These are phyloP conservation scores for Penicillium roqueforti DNA, from an alignment of 495 filamentous ascomycete species.

Conservation along the genomic window DNA sequence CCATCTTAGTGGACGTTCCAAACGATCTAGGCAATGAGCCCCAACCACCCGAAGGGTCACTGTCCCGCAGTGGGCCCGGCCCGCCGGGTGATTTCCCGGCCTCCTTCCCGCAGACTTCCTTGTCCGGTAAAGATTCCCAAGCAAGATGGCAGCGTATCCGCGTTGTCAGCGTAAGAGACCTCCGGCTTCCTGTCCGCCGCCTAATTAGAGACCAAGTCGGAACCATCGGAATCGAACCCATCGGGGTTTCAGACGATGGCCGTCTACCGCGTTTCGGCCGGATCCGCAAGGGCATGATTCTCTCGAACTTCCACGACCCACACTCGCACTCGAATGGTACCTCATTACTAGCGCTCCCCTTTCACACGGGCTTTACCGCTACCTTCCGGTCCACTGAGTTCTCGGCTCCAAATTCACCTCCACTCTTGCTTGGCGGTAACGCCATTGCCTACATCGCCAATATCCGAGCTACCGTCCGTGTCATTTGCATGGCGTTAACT, in stretches of 20 bases:
- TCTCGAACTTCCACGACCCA: constrained; percentile 53
- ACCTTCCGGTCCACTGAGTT: constrained; percentile 42
- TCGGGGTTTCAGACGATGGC: constrained; percentile 26
- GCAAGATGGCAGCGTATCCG: constrained; percentile 69
- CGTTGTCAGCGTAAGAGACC: constrained; percentile 80
- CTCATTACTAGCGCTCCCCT: constrained; percentile 33
- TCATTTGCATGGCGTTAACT: constrained; percentile 51
- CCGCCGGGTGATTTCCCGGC: constrained; percentile 33
- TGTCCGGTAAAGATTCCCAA: constrained; percentile 31
- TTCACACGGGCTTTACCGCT: constrained; percentile 45
- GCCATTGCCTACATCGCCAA: constrained; percentile 84
- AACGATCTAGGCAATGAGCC: constrained; percentile 20
- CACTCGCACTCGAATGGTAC: constrained; percentile 36
- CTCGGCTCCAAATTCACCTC: constrained; percentile 34
- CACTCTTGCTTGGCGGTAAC: constrained; percentile 53
- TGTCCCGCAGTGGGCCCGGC: constrained; percentile 30
- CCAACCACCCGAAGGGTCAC: constrained; percentile 19
- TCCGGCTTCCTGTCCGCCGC: constrained; percentile 76
- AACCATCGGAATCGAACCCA: constrained; percentile 74
- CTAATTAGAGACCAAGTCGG: constrained; percentile 82
- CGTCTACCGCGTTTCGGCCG: constrained; percentile 34
- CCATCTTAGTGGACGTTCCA: constrained; percentile 51
- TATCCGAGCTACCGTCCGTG: constrained; percentile 73
- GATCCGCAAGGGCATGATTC: constrained; percentile 81
- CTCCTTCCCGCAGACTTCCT: constrained; percentile 26